Base-by-base conservation (phyloP, 768 basidiomycete species). In the Lanmaoa rubissima region DNA sequence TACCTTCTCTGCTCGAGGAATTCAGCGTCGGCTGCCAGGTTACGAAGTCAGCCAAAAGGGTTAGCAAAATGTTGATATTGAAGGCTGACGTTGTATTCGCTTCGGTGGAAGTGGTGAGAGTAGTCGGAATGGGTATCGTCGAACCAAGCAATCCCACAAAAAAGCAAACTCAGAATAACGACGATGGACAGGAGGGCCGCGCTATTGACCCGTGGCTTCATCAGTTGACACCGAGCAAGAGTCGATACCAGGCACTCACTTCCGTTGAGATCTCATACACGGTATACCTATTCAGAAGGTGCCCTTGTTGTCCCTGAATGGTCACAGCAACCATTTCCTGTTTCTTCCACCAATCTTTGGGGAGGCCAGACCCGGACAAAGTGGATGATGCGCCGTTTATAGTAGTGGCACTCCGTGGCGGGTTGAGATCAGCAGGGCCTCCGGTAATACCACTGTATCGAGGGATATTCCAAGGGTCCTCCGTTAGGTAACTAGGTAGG, bases 81-180 rank as follows among this genome's bases (percentile, higher is more conserved):
- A 32, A 41, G 21, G 78, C 91, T 77, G 64, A 93, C 92, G 85
- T 71, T 91, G 91, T 59, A 98, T 79, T 45, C 94, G 83, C 72
- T 98, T 98, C 0, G 97, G 97, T 16, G 97, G 97, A 32, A 98
- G 74, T 4, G 83, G 75, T 17, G 92, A 87, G 61, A 98, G 81
- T 26, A 98, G 76, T 46, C 97, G 85, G 82, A 98, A 98, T 1
- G 97, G 95, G 75, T 98, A 98, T 52, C 94, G 83, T 61, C 87
- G 84, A 50, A 83, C 71, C 43, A 99, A 78, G 60, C 86, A 88
- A 60, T 98, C 94, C 84, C 92, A 90, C 28, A 98, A 76, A 72
- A 89, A 94, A 11, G 81, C 82, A 69, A 98, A 99, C 70, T 99
- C 97, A 8, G 91, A 93, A 71, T 98, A 99, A 55, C 97, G 82